Evolutionary conservation across 1,284 basidiomycete genomes (phyloP), one percentile per base, ranked within the genome.

Genomic region (Hymenochaete sp.): DNA sequence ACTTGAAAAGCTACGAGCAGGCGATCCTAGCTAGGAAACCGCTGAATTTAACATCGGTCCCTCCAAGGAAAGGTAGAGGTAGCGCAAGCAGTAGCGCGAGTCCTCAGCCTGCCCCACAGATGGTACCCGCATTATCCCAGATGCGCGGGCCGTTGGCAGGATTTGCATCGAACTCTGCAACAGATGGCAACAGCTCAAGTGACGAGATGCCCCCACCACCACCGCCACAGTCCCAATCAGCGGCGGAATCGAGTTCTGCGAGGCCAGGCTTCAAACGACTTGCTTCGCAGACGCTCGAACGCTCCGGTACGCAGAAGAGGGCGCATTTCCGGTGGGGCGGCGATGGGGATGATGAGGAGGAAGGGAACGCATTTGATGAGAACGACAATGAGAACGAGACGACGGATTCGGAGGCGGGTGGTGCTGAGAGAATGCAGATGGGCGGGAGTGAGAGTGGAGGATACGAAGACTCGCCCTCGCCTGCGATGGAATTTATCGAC

Each of bases 261-360:
- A 19, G 82, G 2, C 82, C 83, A 10, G 69, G 73, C 22, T 84
- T 83, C 58, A 86, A 86, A 64, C 67, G 83, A 21, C 60, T 82
- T 25, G 73, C 82, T 1, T 82, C 78, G 37, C 79, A 82, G 62
- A 80, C 79, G 5, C 61, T 86, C 4, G 82, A 70, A 1, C 78
- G 81, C 3, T 63, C 66, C 24, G n/a, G n/a, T n/a, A 68, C 68
- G 51, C 53, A 69, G 43, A 85, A 84, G 62, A 63, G 79, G 21
- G 67, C 71, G 26, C 54, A 69, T 53, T 59, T 72, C 58, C 59
- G 18, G 56, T 60, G 22, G 61, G 60, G 24, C 58, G 60, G 61
- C 13, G 48, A 62, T 40, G 58, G 52, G 13, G 55, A 48, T 13
- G 59, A 55, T 0, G 63, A 53, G 9, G 63, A 51, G 3, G 49